These are phyloP conservation scores for Tetragonia tetragonoides DNA, from an alignment of 148 eudicot species.

Conservation along the genomic window DNA sequence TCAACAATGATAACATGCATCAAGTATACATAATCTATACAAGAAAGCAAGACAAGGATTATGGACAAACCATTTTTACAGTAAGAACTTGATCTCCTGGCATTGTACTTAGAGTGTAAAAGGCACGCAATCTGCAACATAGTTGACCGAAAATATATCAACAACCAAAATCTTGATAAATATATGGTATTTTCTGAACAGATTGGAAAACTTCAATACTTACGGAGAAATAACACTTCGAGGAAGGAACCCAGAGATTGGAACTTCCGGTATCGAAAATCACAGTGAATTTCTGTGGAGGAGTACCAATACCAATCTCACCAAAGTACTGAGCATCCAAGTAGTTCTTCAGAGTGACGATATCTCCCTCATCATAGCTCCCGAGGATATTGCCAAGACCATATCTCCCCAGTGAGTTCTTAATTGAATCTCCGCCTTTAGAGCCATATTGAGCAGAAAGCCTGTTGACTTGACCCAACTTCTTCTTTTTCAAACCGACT, in stretches of 20 bases:
- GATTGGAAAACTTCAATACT: slow-evolving; percentile 25
- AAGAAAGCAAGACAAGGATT: slow-evolving; percentile 1
- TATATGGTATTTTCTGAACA: neutral
- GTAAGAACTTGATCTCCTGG: slow-evolving; percentile 66
- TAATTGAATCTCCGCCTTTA: slow-evolving; percentile 27
- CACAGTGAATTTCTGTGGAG: slow-evolving; percentile 83
- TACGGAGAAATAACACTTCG: slow-evolving; percentile 81
- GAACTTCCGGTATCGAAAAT: slow-evolving; percentile 95
- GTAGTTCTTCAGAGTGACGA: slow-evolving; percentile 66
- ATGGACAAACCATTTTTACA: slow-evolving; percentile 58
- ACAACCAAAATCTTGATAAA: neutral
- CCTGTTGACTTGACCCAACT: slow-evolving; percentile 46
- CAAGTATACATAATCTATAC: neutral
- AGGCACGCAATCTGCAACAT: slow-evolving; percentile 68
- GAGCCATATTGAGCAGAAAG: slow-evolving; percentile 36
- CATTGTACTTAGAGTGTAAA: slow-evolving; percentile 80
- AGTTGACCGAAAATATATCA: slow-evolving; percentile 12
- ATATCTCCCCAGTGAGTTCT: slow-evolving; percentile 27
- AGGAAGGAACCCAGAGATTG: slow-evolving; percentile 88
- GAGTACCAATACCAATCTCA: slow-evolving; percentile 89
- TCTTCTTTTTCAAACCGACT: slow-evolving; percentile 70
- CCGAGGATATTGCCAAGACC: slow-evolving; percentile 32
- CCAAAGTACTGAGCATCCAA: slow-evolving; percentile 89
- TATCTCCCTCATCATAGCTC: slow-evolving; percentile 45
- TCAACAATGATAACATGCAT: neutral